Percentiles rank a stretch among this genome's conserved stretches.
phyloP scores from a whole-genome alignment of 495 filamentous ascomycete species.

The Oleoguttula mirabilis region DNA sequence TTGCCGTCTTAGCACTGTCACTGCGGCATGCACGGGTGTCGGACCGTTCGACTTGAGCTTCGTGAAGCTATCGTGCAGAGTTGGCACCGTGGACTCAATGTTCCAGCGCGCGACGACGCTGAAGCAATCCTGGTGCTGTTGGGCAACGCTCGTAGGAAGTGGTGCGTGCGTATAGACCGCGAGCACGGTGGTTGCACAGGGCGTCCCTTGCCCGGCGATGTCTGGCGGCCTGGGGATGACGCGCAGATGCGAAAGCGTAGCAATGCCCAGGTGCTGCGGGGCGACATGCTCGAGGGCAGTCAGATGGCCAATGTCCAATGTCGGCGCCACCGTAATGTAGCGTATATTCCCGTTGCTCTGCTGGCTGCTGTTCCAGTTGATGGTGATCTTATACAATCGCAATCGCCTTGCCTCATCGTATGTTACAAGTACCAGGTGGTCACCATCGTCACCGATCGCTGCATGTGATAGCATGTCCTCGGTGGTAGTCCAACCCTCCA shows the following conservation, averaged over 20 bases:
- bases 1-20: conserved; percentile 46
- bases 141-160: conserved; percentile 32
- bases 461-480: conserved; percentile 70
- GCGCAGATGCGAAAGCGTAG: conserved; percentile 52
- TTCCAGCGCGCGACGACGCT: conserved; percentile 72
- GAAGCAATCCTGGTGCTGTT: conserved; percentile 47
- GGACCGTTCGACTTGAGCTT: conserved; percentile 56
- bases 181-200: conserved; percentile 47
- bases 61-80: conserved; percentile 60
- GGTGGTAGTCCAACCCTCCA: conserved; percentile 57
- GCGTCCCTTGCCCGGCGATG: conserved; percentile 32
- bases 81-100: conserved; percentile 45
- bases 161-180: conserved; percentile 57
- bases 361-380: conserved; percentile 28
- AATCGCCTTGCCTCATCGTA: conserved; percentile 23
- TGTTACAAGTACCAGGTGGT: conserved; percentile 26
- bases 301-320: conserved; percentile 17
- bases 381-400: conserved; percentile 28
- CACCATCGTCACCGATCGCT: conserved; percentile 57
- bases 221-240: conserved; percentile 48
- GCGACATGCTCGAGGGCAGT: conserved; percentile 28
- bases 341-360: background rate
- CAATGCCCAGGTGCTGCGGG: conserved; percentile 21
- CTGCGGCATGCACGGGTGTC: conserved; percentile 24
- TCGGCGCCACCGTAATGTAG: conserved; percentile 9